phyloP scores from a whole-genome alignment of 441 rosid genomes.

The Brassica balearica region DNA sequence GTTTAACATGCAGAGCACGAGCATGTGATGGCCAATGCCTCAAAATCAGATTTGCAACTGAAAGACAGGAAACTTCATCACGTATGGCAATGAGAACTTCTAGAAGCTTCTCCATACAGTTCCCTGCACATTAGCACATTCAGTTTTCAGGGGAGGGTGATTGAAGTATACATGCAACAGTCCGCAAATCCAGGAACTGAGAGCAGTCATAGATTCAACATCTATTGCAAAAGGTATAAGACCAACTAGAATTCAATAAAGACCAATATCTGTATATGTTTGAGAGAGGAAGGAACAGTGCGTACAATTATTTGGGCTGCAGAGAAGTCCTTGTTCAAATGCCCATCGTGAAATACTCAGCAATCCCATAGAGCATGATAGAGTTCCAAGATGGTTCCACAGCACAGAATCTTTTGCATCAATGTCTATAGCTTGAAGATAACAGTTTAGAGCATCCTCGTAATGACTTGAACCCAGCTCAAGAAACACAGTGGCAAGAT shows the following conservation, averaged over 20 bases:
- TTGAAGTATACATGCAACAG: slow-evolving; percentile 18
- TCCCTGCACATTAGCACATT: slow-evolving; percentile 66
- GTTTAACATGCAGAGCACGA: slow-evolving; percentile 92
- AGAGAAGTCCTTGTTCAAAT: slow-evolving; percentile 97
- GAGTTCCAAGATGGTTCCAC: slow-evolving; percentile 98
- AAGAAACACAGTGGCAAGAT: slow-evolving; percentile 91
- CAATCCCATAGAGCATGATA: slow-evolving; percentile 94
- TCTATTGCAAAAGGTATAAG: slow-evolving; percentile 16
- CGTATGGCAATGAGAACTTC: slow-evolving; percentile 99
- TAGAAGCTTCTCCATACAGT: slow-evolving; percentile 98
- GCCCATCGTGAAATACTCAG: slow-evolving; percentile 99
- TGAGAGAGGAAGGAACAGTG: slow-evolving; percentile 17
- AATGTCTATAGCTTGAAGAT: slow-evolving; percentile 98
- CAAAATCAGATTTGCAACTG: slow-evolving; percentile 92
- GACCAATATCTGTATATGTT: neutral
- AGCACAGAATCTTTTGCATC: slow-evolving; percentile 97
- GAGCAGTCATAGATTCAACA: slow-evolving; percentile 20
- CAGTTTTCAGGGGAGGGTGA: slow-evolving; percentile 12
- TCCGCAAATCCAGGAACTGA: slow-evolving; percentile 26
- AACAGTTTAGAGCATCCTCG: slow-evolving; percentile 90
- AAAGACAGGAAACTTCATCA: slow-evolving; percentile 98
- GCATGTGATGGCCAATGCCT: slow-evolving; percentile 99
- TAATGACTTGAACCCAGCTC: slow-evolving; percentile 86
- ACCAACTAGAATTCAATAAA: slow-evolving; percentile 3
- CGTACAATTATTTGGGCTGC: slow-evolving; percentile 99